A percentile compares a stretch with the other conserved stretches of the same genome.
phyloP scores from a whole-genome alignment of 202 grass and related monocot species.

The Cymbopogon flexuosus region DNA sequence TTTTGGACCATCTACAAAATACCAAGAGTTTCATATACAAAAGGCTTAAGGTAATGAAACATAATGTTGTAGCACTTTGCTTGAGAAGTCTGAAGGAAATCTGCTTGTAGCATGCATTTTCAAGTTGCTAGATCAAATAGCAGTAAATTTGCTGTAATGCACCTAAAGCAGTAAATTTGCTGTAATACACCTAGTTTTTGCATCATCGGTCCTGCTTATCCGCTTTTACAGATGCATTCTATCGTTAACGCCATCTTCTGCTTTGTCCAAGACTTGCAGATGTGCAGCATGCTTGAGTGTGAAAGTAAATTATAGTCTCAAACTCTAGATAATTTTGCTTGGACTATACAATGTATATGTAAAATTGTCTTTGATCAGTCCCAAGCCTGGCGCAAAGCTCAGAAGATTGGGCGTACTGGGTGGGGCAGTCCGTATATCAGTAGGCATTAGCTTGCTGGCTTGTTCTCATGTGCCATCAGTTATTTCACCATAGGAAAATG shows the following conservation, averaged over 20 bases:
- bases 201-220: not conserved
- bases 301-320: not conserved
- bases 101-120: not conserved
- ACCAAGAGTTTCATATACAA: slow-evolving; percentile 82
- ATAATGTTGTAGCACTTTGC: not conserved
- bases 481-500: not conserved
- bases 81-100: not conserved
- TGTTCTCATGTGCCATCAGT: not conserved
- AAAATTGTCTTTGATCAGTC: not conserved
- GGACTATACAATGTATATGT: not conserved
- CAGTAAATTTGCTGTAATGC: not conserved
- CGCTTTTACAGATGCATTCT: not conserved
- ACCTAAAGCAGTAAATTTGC: not conserved
- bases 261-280: not conserved
- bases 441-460: not conserved
- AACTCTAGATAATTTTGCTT: not conserved
- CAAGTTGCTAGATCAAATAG: not conserved
- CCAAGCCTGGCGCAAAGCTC: not conserved
- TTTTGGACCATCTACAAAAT: slow-evolving; percentile 90
- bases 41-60: slow-evolving; percentile 54
- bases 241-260: not conserved
- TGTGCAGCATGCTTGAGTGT: not conserved
- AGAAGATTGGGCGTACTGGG: not conserved
- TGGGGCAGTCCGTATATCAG: not conserved
- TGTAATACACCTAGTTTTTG: not conserved